A percentile compares a stretch with the other conserved stretches of the same genome.
Evolutionary conservation across 108 stramenopile genomes (phyloP).

Genomic region (Skeletonema grethae): DNA sequence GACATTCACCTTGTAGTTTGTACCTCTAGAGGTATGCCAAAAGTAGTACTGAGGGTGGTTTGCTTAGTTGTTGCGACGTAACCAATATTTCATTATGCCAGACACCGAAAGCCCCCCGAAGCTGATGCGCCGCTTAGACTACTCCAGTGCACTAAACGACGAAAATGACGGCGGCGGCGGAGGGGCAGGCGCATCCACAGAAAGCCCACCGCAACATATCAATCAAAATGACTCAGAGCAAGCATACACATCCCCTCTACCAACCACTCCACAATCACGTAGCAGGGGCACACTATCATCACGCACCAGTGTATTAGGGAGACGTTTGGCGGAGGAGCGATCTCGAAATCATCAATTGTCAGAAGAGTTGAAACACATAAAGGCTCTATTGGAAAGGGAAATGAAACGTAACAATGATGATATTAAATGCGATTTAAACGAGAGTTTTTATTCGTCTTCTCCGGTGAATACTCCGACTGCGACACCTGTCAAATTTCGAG

Average conservation of each 20-base stretch:
- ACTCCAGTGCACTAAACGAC: neutral
- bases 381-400: neutral
- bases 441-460: neutral
- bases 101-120: neutral
- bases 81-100: neutral
- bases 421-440: neutral
- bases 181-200: neutral
- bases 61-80: too few species aligned
- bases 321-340: constrained; percentile 23
- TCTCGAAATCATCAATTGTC: constrained; percentile 15
- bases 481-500: neutral
- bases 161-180: neutral
- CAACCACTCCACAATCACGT: neutral
- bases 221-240: neutral
- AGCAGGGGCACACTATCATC: constrained; percentile 10
- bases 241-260: neutral
- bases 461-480: neutral
- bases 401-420: neutral
- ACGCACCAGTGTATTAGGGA: constrained; percentile 16
- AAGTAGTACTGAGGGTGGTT: too few species aligned
- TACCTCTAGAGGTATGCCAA: too few species aligned
- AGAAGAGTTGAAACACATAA: neutral
- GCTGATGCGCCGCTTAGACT: neutral
- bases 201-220: neutral
- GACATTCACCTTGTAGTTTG: too few species aligned